These are phyloP conservation scores for Vitis hybrid DNA, from an alignment of 177 flowering plant genomes.

Conservation along the genomic window DNA sequence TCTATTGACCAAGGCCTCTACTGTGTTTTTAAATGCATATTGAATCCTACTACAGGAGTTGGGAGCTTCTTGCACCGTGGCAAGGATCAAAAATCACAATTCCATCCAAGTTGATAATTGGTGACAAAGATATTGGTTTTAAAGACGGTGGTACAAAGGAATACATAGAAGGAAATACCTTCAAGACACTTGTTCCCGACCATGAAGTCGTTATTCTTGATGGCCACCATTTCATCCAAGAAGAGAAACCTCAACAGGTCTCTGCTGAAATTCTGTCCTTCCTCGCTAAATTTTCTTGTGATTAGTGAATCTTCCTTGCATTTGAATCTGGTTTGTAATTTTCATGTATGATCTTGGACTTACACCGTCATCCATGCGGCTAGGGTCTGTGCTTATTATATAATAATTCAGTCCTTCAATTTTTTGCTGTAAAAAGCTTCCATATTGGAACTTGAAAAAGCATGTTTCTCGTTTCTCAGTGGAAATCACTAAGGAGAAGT, in stretches of 20 bases:
- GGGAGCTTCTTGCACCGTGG: conserved; percentile 58
- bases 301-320: neutral
- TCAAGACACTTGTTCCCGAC: conserved; percentile 40
- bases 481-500: too few species aligned
- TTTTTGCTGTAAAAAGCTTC: too few species aligned
- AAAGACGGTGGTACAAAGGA: conserved; percentile 26
- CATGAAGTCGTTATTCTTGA: conserved; percentile 36
- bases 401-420: too few species aligned
- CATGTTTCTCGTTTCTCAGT: too few species aligned
- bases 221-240: conserved; percentile 51
- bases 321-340: too few species aligned
- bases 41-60: conserved; percentile 25
- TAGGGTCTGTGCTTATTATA: too few species aligned
- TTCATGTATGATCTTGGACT: neutral
- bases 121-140: conserved; percentile 43
- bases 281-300: conserved; percentile 17
- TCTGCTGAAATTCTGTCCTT: conserved; percentile 41
- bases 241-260: conserved; percentile 46
- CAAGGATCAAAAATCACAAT: conserved; percentile 42
- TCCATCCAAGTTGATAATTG: conserved; percentile 42
- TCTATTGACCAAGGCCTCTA: too few species aligned
- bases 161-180: conserved; percentile 29
- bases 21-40: neutral
- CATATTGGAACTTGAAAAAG: too few species aligned
- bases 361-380: too few species aligned